Percentiles rank a stretch among this genome's conserved stretches.
Evolutionary conservation across 176 grass and related monocot genomes (phyloP).

Genomic region (Triticum dicoccoides): DNA sequence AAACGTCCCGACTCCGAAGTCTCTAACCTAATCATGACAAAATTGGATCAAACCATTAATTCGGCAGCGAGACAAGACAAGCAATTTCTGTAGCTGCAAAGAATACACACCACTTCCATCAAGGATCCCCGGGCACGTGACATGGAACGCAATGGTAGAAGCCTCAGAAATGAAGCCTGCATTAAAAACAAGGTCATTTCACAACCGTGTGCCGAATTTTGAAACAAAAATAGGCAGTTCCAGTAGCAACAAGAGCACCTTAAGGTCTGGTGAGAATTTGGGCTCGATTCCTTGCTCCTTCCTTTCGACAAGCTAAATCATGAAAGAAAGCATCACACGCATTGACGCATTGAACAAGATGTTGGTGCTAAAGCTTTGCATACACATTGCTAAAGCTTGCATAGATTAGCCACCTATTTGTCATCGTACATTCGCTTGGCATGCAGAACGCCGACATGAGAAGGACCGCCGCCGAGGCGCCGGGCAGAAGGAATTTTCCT

Average conservation of each 20-base stretch:
- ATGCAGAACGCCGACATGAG: conserved; percentile 81
- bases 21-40: neutral
- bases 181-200: conserved; percentile 10
- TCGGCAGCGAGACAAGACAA: conserved; percentile 1
- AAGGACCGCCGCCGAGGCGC: conserved; percentile 73
- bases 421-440: conserved; percentile 76
- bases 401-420: conserved; percentile 52
- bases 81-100: neutral
- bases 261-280: conserved; percentile 64
- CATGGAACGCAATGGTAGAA: conserved; percentile 77
- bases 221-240: neutral
- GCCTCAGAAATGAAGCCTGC: conserved; percentile 71
- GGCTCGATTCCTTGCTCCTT: conserved; percentile 75
- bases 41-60: neutral
- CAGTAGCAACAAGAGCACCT: conserved; percentile 35
- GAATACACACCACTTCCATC: conserved; percentile 66
- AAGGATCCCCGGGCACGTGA: conserved; percentile 80
- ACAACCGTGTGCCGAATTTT: neutral
- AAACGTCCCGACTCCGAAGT: too few relatives aligned
- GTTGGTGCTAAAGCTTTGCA: neutral
- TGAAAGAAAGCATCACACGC: neutral
- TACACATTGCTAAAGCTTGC: neutral
- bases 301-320: conserved; percentile 37
- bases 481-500: conserved; percentile 72
- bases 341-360: neutral